phyloP scores from a whole-genome alignment of 768 basidiomycete species.

The Mycena metata region DNA sequence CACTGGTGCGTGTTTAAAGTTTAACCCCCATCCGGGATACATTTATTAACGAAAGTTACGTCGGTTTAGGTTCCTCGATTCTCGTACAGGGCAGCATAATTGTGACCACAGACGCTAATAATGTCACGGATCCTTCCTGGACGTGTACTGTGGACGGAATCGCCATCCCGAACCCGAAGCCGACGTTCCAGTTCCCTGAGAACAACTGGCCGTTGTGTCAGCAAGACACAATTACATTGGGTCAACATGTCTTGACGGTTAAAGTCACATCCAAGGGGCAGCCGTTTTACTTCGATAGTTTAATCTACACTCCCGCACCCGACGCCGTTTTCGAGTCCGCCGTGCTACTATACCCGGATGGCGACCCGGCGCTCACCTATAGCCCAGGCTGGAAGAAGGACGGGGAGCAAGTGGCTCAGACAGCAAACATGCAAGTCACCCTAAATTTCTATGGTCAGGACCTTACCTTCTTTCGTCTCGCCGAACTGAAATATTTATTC shows the following conservation, averaged over 20 bases:
- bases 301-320: conserved; percentile 40
- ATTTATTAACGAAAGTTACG: background rate
- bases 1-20: conserved; percentile 15
- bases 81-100: conserved; percentile 42
- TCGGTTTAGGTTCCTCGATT: conserved; percentile 42
- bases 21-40: background rate
- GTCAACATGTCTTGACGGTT: conserved; percentile 44
- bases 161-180: conserved; percentile 34
- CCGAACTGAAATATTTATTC: background rate
- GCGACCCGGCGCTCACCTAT: conserved; percentile 28
- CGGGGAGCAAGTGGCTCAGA: conserved; percentile 1
- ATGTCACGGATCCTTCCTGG: conserved; percentile 37
- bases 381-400: conserved; percentile 37
- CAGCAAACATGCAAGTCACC: background rate
- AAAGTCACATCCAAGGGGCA: conserved; percentile 41
- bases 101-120: conserved; percentile 26
- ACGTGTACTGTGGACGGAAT: conserved; percentile 47
- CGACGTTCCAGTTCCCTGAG: conserved; percentile 39
- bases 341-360: conserved; percentile 5
- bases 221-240: conserved; percentile 38
- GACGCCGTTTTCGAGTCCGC: conserved; percentile 4
- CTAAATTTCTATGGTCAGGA: conserved; percentile 8
- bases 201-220: conserved; percentile 50
- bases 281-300: conserved; percentile 47
- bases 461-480: background rate